Conservation (phyloP, 257 asterid genomes). For the Solanum appendiculatum region DNA sequence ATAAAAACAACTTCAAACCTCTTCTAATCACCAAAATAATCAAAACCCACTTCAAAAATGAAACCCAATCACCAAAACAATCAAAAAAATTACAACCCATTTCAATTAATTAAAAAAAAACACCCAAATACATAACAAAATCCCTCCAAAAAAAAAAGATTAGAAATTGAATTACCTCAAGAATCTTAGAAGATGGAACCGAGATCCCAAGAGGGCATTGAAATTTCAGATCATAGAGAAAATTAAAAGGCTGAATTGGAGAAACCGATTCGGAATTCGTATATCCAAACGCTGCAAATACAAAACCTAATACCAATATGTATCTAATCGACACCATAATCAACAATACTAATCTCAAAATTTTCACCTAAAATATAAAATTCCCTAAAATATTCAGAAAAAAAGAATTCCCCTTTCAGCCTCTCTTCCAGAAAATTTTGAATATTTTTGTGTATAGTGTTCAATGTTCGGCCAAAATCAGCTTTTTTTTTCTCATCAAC, state of each 20-base stretch:
- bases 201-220: conserved; percentile 2
- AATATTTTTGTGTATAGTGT: not conserved
- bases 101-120: not conserved
- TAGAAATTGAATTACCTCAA: not conserved
- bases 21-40: not conserved
- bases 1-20: not conserved
- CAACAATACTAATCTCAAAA: not conserved
- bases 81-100: not conserved
- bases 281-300: not conserved
- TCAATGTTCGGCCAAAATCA: not conserved
- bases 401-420: not conserved
- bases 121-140: not conserved
- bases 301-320: not conserved
- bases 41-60: not conserved
- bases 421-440: not conserved
- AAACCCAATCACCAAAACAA: not conserved
- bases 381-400: not conserved
- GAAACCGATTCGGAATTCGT: not conserved
- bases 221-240: not conserved
- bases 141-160: not conserved
- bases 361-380: not conserved
- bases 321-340: conserved; percentile 1
- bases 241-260: not conserved
- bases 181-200: not conserved
- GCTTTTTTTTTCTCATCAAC: not conserved